A percentile compares a stretch with the other conserved stretches of the same genome.
phyloP scores from a whole-genome alignment of 2,329 filamentous ascomycete species.

The Ophiocordyceps polyrhachis-furcata region DNA sequence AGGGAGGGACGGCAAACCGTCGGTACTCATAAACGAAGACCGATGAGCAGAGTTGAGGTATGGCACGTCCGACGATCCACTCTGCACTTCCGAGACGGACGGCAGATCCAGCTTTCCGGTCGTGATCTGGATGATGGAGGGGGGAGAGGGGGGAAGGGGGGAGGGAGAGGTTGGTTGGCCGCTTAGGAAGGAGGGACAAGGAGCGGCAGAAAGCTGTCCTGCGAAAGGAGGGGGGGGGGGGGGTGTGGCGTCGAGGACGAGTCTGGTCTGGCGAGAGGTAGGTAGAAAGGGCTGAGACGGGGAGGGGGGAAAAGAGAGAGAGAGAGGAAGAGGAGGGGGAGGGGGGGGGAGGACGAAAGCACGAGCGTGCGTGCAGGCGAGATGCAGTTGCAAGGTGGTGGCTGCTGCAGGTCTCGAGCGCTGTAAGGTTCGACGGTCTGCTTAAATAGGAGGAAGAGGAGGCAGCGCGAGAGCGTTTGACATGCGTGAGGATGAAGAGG shows the following conservation, averaged over 20 bases:
- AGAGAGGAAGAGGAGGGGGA: background rate
- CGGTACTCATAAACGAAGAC: constrained; percentile 43
- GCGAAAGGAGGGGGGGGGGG: constrained; percentile 5
- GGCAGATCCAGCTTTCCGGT: constrained; percentile 91
- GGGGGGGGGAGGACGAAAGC: constrained; percentile 10
- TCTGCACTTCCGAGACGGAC: constrained; percentile 32
- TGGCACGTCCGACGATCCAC: background rate
- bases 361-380: background rate
- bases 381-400: background rate
- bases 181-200: constrained; percentile 14
- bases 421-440: background rate
- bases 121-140: constrained; percentile 20
- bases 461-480: background rate
- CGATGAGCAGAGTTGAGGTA: constrained; percentile 44
- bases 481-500: background rate
- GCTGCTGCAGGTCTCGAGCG: constrained; percentile 1
- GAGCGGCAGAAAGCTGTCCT: background rate
- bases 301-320: constrained; percentile 1
- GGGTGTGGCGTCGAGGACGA: constrained; percentile 7
- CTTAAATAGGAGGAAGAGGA: background rate
- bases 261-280: background rate
- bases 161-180: constrained; percentile 1
- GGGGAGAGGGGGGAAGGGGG: too few species aligned
- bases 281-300: too few species aligned
- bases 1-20: constrained; percentile 54